Evolutionary conservation across 1,284 basidiomycete species (phyloP).

Genomic region (Sporisorium exsertum): DNA sequence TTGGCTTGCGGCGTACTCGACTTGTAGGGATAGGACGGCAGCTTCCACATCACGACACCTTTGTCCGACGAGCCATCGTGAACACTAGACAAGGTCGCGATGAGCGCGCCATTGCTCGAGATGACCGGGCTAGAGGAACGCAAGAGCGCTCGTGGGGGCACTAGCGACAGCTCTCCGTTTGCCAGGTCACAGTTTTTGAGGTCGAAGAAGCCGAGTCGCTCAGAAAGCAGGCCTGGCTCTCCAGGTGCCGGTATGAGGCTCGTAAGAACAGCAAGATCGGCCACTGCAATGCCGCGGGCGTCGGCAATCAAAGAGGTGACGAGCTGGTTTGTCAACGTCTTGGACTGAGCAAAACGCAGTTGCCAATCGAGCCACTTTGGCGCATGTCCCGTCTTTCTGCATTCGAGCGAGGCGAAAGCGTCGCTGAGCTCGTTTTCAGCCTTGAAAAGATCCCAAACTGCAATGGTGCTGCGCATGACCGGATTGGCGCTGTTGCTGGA

Average conservation of each 20-base stretch:
- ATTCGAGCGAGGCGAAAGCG: conserved; percentile 47
- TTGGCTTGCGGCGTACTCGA: not conserved
- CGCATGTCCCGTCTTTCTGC: conserved; percentile 36
- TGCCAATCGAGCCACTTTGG: conserved; percentile 45
- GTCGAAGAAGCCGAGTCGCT: conserved; percentile 31
- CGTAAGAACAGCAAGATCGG: conserved; percentile 23
- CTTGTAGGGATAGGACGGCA: conserved; percentile 1
- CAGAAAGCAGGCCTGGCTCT: conserved; percentile 14
- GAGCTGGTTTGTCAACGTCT: conserved; percentile 16
- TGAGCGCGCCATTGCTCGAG: conserved; percentile 42
- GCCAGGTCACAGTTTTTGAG: conserved; percentile 7
- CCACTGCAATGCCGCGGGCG: conserved; percentile 13
- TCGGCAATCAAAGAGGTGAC: conserved; percentile 31
- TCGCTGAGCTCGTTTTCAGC: conserved; percentile 43
- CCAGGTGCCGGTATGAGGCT: conserved; percentile 8
- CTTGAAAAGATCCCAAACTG: conserved; percentile 34
- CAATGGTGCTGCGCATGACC: conserved; percentile 29
- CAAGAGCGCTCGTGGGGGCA: conserved; percentile 24
- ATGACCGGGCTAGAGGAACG: conserved; percentile 25
- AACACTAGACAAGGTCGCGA: conserved; percentile 12
- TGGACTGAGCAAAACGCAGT: conserved; percentile 20
- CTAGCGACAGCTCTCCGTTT: not conserved
- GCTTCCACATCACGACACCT: conserved; percentile 33
- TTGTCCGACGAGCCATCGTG: conserved; percentile 2
- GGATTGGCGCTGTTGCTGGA: not conserved